phyloP scores from a whole-genome alignment of 192 early-diverging fungal genomes.

The Rhizophagus sp. region DNA sequence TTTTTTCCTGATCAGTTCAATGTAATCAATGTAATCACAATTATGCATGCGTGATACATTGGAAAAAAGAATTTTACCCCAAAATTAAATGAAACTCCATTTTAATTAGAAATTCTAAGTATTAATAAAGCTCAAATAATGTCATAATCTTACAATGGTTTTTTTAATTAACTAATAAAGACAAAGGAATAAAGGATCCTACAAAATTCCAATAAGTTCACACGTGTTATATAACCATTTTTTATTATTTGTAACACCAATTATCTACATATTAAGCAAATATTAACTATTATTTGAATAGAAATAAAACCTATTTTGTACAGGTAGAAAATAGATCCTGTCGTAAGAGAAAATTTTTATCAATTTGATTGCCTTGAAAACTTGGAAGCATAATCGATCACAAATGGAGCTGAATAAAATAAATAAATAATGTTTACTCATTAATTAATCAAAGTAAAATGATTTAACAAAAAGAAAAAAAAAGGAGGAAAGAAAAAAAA shows the following conservation, averaged over 20 bases:
- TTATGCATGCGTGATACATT: too few relatives aligned
- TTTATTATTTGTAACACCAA: too few relatives aligned
- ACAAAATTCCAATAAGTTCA: not conserved
- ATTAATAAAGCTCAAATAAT: too few relatives aligned
- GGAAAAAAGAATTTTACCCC: too few relatives aligned
- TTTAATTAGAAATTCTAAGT: too few relatives aligned
- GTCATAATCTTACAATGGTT: too few relatives aligned
- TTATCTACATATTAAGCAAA: too few relatives aligned
- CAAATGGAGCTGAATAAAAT: constrained; percentile 10
- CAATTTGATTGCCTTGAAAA: not conserved
- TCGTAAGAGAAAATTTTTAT: not conserved
- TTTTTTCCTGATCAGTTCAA: too few relatives aligned
- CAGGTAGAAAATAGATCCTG: not conserved
- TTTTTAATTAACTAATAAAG: not conserved
- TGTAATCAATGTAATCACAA: too few relatives aligned
- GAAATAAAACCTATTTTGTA: not conserved
- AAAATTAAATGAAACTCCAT: too few relatives aligned
- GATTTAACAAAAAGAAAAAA: not conserved
- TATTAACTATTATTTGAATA: not conserved
- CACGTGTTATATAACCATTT: not conserved
- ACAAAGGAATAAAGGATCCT: not conserved
- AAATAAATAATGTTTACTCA: not conserved
- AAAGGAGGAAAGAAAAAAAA: not conserved
- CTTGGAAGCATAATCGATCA: not conserved
- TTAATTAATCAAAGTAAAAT: not conserved